These are phyloP conservation scores for Coemansia guatemalensis DNA, from an alignment of 192 early-diverging fungal genomes.

Conservation along the genomic window DNA sequence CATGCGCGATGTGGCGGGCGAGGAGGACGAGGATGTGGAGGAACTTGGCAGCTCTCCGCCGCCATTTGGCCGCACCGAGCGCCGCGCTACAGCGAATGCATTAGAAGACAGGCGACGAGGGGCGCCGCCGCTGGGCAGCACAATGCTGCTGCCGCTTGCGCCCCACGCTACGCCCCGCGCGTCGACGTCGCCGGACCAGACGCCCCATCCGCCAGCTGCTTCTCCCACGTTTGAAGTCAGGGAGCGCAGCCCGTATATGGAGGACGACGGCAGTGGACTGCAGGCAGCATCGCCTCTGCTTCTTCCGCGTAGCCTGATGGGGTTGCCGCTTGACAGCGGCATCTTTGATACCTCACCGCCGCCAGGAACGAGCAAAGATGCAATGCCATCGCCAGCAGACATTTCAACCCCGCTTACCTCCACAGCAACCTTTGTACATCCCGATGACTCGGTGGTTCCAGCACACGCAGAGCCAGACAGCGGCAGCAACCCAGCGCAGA, in stretches of 20 bases:
- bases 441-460: constrained; percentile 34
- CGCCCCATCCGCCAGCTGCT: constrained; percentile 31
- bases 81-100: neutral
- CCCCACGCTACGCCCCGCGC: constrained; percentile 40
- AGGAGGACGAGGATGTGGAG: neutral
- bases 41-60: neutral
- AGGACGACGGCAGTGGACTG: constrained; percentile 17
- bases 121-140: constrained; percentile 1
- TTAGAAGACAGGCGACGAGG: constrained; percentile 6
- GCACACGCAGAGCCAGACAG: neutral
- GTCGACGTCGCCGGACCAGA: constrained; percentile 35
- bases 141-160: constrained; percentile 15
- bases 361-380: constrained; percentile 20
- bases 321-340: constrained; percentile 30
- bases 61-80: neutral
- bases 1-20: neutral
- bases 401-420: constrained; percentile 19
- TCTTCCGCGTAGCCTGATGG: constrained; percentile 36
- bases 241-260: neutral
- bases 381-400: constrained; percentile 28
- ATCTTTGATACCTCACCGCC: constrained; percentile 32
- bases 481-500: neutral
- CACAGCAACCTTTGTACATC: constrained; percentile 7
- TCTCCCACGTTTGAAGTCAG: constrained; percentile 24
- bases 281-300: constrained; percentile 35